Evolutionary conservation across 2,329 filamentous ascomycete species (phyloP).

Genomic region (Trichoderma guizhouense): DNA sequence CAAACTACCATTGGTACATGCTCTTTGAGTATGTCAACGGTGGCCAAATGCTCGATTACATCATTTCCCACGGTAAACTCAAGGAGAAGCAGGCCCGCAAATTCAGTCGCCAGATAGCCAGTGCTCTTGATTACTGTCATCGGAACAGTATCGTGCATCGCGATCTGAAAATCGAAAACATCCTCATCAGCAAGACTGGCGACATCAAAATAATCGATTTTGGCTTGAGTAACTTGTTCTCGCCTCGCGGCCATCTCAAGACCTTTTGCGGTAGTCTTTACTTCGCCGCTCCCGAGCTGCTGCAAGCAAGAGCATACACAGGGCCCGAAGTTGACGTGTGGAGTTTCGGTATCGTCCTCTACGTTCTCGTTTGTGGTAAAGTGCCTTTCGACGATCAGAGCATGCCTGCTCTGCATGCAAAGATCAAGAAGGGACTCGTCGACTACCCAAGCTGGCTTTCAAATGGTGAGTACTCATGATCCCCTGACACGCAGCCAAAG

Average conservation of each 20-base stretch:
- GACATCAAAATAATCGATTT: conserved; percentile 99
- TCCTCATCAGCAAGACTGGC: conserved; percentile 96
- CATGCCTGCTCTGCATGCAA: conserved; percentile 96
- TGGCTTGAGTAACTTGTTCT: conserved; percentile 92
- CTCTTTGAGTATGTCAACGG: conserved; percentile 98
- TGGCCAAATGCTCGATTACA: conserved; percentile 99
- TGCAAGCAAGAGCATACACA: conserved; percentile 91
- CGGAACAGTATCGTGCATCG: conserved; percentile 97
- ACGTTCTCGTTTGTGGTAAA: conserved; percentile 94
- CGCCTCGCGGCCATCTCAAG: conserved; percentile 79
- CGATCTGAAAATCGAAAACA: conserved; percentile 98
- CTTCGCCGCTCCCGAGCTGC: conserved; percentile 90
- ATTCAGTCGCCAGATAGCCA: conserved; percentile 95
- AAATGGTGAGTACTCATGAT: conserved; percentile 60
- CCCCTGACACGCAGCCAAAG: not conserved
- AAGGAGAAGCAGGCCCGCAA: conserved; percentile 99
- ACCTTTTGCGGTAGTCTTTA: conserved; percentile 98
- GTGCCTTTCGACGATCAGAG: conserved; percentile 99
- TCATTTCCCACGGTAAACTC: conserved; percentile 94
- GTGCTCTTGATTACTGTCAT: conserved; percentile 94
- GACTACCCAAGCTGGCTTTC: conserved; percentile 95
- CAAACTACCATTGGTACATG: conserved; percentile 99
- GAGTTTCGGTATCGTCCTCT: conserved; percentile 98
- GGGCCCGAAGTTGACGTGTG: conserved; percentile 96
- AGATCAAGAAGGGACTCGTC: conserved; percentile 95